A percentile compares a stretch with the other conserved stretches of the same genome.
These are phyloP conservation scores for Albizia julibrissin DNA, from an alignment of 306 rosid genomes.

Conservation along the genomic window DNA sequence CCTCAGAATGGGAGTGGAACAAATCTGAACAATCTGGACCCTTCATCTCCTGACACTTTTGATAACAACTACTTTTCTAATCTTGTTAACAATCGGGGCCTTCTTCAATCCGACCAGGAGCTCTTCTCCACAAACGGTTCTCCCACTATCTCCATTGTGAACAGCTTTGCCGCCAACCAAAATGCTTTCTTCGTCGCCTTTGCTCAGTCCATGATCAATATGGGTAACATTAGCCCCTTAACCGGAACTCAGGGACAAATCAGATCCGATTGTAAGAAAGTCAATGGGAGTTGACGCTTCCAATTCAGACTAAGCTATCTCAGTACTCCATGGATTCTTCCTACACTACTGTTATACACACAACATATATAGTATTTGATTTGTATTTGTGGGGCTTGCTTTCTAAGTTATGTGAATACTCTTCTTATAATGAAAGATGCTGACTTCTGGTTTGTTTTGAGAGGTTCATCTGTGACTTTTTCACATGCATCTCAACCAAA, in stretches of 20 bases:
- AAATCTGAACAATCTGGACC: slow-evolving; percentile 53
- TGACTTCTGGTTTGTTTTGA: neutral
- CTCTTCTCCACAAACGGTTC: slow-evolving; percentile 52
- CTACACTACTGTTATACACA: neutral
- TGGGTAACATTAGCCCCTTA: slow-evolving; percentile 71
- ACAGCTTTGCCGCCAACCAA: slow-evolving; percentile 53
- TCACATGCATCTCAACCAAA: neutral
- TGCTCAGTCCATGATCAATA: slow-evolving; percentile 69
- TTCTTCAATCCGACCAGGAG: slow-evolving; percentile 65
- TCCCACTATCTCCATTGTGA: slow-evolving; percentile 51
- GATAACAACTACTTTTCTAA: slow-evolving; percentile 68
- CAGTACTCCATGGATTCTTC: neutral
- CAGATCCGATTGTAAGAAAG: slow-evolving; percentile 60
- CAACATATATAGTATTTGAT: neutral
- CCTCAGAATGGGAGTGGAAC: slow-evolving; percentile 60
- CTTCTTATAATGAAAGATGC: neutral
- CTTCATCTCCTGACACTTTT: slow-evolving; percentile 48
- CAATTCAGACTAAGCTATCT: neutral
- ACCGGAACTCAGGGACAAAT: slow-evolving; percentile 64
- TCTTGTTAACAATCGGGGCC: slow-evolving; percentile 49
- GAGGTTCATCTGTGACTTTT: neutral
- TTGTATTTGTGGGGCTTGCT: neutral
- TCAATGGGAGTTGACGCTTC: slow-evolving; percentile 51
- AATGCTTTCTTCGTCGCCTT: slow-evolving; percentile 64
- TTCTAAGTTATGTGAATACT: neutral